A percentile compares a stretch with the other conserved stretches of the same genome.
phyloP scores from a whole-genome alignment of 305 asterid species.

The Fraxinus greggii region DNA sequence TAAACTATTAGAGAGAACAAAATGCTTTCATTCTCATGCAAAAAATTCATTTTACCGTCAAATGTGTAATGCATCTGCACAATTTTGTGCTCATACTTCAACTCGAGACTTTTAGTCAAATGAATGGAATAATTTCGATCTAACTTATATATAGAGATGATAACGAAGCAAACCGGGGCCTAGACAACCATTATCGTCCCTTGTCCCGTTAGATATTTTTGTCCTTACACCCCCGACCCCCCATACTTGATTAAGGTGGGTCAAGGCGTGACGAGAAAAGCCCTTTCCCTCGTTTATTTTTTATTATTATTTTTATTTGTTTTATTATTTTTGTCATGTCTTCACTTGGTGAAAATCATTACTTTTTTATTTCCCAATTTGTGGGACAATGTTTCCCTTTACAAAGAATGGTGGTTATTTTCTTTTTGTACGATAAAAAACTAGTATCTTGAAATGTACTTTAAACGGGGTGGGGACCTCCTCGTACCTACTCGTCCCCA shows the following conservation, averaged over 20 bases:
- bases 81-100: neutral
- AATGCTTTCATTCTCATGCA: neutral
- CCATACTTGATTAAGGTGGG: neutral
- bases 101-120: neutral
- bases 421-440: too few species aligned
- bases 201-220: neutral
- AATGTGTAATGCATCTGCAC: neutral
- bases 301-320: too few species aligned
- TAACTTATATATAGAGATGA: neutral
- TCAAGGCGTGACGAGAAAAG: neutral
- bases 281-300: neutral
- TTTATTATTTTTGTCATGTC: neutral
- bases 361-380: neutral
- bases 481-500: neutral
- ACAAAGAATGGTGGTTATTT: neutral
- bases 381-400: neutral
- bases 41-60: neutral
- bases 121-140: neutral
- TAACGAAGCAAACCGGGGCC: neutral
- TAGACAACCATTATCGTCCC: neutral
- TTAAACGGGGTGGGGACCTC: too few species aligned
- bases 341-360: too few species aligned
- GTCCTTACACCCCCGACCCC: too few species aligned
- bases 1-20: neutral
- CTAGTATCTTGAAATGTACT: neutral